Evolutionary conservation across 2,329 filamentous ascomycete genomes (phyloP).

Genomic region (Thermochaetoides dissita): DNA sequence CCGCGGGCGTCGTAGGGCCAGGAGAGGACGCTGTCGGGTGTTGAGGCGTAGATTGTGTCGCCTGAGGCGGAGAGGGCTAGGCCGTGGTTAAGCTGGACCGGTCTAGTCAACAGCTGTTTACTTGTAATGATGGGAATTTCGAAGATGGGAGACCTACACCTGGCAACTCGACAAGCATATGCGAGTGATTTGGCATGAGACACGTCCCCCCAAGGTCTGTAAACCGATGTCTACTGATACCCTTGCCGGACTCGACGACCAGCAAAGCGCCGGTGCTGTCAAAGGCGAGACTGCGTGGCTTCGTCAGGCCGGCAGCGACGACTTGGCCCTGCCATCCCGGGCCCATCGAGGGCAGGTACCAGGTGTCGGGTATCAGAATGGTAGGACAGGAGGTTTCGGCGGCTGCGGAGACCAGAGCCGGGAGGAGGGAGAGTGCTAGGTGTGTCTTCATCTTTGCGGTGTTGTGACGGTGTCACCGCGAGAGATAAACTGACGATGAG

Average conservation of each 20-base stretch:
- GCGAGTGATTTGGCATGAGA: conserved; percentile 23
- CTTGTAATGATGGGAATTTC: neutral
- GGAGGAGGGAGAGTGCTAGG: too few relatives aligned
- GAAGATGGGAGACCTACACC: conserved; percentile 16
- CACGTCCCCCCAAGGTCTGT: conserved; percentile 30
- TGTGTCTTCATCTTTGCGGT: too few relatives aligned
- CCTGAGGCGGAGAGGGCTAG: conserved; percentile 32
- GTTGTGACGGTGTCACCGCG: too few relatives aligned
- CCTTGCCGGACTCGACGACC: conserved; percentile 29
- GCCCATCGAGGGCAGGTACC: conserved; percentile 25
- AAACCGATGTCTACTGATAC: conserved; percentile 28
- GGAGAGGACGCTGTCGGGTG: conserved; percentile 36
- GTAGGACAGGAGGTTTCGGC: conserved; percentile 20
- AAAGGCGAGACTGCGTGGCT: conserved; percentile 31
- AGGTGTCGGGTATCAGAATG: conserved; percentile 20
- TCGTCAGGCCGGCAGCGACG: conserved; percentile 26
- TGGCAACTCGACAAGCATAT: conserved; percentile 22
- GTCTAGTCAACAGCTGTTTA: neutral
- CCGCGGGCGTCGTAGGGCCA: conserved; percentile 44
- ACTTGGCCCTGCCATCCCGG: conserved; percentile 31
- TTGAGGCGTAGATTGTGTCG: conserved; percentile 37
- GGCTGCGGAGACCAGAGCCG: neutral
- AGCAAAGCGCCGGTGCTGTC: conserved; percentile 30
- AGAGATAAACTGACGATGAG: too few relatives aligned
- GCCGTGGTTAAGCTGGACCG: conserved; percentile 33